A percentile compares a stretch with the other conserved stretches of the same genome.
Evolutionary conservation across 1,139 yeast species (phyloP).

Genomic region (Suhomyces panamericanus): DNA sequence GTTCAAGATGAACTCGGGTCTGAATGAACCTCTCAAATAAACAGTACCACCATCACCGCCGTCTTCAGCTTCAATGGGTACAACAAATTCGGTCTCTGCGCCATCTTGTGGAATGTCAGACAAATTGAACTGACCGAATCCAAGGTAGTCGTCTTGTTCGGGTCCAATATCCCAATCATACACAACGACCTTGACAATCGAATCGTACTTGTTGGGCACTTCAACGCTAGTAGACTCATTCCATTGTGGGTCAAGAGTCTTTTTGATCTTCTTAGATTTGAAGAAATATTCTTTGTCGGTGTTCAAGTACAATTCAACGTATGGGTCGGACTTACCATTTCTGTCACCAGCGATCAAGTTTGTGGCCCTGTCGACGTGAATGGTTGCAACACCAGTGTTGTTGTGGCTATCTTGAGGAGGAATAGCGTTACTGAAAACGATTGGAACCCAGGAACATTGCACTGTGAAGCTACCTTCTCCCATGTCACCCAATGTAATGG

Average conservation of each 20-base stretch:
- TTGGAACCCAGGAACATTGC: constrained; percentile 79
- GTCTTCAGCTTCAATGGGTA: constrained; percentile 57
- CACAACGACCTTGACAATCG: constrained; percentile 57
- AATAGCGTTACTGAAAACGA: constrained; percentile 52
- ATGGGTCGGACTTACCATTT: constrained; percentile 94
- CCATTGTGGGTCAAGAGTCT: constrained; percentile 86
- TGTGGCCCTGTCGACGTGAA: constrained; percentile 65
- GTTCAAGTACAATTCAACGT: constrained; percentile 64
- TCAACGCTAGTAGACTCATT: constrained; percentile 60
- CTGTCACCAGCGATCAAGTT: constrained; percentile 80
- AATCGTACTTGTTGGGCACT: constrained; percentile 60
- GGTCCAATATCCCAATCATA: constrained; percentile 94
- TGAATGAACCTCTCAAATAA: constrained; percentile 59
- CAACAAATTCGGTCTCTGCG: constrained; percentile 48
- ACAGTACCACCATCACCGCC: constrained; percentile 65
- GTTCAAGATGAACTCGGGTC: constrained; percentile 65
- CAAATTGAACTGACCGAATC: constrained; percentile 62
- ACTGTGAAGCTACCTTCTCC: constrained; percentile 55
- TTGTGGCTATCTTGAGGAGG: constrained; percentile 76
- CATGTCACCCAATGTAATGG: constrained; percentile 49
- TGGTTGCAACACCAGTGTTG: constrained; percentile 72
- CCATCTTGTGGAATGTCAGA: constrained; percentile 59
- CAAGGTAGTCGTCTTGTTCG: constrained; percentile 78
- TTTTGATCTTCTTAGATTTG: constrained; percentile 80
- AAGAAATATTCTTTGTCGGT: constrained; percentile 56